Conservation (phyloP, 1,284 basidiomycete genomes). For the Meira nashicola region DNA sequence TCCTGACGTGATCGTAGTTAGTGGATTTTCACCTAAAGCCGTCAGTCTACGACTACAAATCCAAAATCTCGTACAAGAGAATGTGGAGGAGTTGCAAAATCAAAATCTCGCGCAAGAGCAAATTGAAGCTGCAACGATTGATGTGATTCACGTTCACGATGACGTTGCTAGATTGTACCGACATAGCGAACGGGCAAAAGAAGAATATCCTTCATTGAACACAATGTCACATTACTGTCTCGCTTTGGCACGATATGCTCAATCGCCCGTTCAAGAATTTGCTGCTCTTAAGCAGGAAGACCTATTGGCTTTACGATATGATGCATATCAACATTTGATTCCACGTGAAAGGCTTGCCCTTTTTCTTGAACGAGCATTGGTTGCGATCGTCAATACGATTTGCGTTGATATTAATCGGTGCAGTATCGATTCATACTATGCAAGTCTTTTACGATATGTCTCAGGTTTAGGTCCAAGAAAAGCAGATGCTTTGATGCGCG, state of each 20-base stretch:
- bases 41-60: constrained; percentile 63
- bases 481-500: constrained; percentile 71
- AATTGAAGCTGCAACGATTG: constrained; percentile 18
- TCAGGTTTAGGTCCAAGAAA: constrained; percentile 93
- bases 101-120: not conserved
- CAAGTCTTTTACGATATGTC: constrained; percentile 80
- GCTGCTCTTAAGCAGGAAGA: constrained; percentile 41
- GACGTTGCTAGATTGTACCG: constrained; percentile 92
- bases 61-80: constrained; percentile 62
- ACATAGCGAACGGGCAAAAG: constrained; percentile 76
- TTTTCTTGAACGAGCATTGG: constrained; percentile 78
- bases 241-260: constrained; percentile 84
- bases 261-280: constrained; percentile 69
- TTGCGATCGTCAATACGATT: constrained; percentile 82
- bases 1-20: constrained; percentile 83
- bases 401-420: constrained; percentile 95
- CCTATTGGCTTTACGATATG: constrained; percentile 52
- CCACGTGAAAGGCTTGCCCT: constrained; percentile 76
- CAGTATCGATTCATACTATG: constrained; percentile 78
- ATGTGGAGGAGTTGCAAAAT: constrained; percentile 20
- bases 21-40: constrained; percentile 67
- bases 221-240: constrained; percentile 87
- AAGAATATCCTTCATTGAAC: constrained; percentile 78
- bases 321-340: constrained; percentile 73
- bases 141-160: constrained; percentile 77